These are phyloP conservation scores for Phaeophleospora eucalypticola DNA, from an alignment of 2,329 filamentous ascomycete species.

Conservation along the genomic window DNA sequence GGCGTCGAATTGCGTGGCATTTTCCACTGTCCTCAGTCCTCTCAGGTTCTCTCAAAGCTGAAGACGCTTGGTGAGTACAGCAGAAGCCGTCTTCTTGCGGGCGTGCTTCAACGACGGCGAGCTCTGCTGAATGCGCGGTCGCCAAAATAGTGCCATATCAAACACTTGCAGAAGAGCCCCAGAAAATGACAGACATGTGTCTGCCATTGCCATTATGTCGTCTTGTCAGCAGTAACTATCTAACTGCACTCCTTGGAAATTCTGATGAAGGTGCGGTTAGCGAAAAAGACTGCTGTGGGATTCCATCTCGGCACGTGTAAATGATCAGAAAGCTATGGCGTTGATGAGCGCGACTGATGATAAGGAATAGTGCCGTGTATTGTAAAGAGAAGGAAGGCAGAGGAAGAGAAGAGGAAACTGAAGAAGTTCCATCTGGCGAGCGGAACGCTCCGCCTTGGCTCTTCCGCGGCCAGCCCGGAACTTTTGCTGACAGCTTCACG, in stretches of 20 bases:
- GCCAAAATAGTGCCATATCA: too few relatives aligned
- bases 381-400: conserved; percentile 35
- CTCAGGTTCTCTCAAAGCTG: too few relatives aligned
- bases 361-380: conserved; percentile 75
- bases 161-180: too few relatives aligned
- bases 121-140: too few relatives aligned
- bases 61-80: too few relatives aligned
- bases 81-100: too few relatives aligned
- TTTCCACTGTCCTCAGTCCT: too few relatives aligned
- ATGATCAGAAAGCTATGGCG: conserved; percentile 82
- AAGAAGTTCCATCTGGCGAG: conserved; percentile 7
- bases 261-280: conserved; percentile 81
- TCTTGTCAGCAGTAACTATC: conserved; percentile 88
- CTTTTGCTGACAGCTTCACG: conserved; percentile 2
- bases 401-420: conserved; percentile 10
- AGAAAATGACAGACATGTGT: too few relatives aligned
- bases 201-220: too few relatives aligned
- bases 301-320: conserved; percentile 80
- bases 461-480: conserved; percentile 19
- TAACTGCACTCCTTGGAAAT: conserved; percentile 75
- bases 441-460: conserved; percentile 1
- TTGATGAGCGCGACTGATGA: conserved; percentile 70
- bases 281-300: conserved; percentile 79
- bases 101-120: too few relatives aligned
- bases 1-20: too few relatives aligned